A percentile compares a stretch with the other conserved stretches of the same genome.
phyloP scores from a whole-genome alignment of 2,329 filamentous ascomycete genomes.

The Huntiella abstrusa region DNA sequence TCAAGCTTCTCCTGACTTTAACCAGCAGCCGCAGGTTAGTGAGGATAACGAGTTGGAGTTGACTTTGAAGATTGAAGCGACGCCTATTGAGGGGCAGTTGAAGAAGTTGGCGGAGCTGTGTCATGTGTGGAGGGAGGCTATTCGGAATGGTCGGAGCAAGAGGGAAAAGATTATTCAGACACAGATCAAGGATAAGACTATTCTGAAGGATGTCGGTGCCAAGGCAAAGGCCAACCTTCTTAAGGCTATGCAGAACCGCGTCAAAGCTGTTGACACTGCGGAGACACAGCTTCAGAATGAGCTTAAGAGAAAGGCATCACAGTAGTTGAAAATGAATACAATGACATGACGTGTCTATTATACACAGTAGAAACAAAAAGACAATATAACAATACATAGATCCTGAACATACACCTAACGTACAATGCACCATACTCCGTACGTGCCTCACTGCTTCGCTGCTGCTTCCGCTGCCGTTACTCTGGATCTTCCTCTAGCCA shows the following conservation, averaged over 20 bases:
- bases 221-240: constrained; percentile 29
- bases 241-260: constrained; percentile 33
- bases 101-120: constrained; percentile 26
- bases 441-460: neutral
- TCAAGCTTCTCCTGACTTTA: constrained; percentile 32
- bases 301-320: constrained; percentile 15
- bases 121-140: constrained; percentile 31
- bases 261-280: constrained; percentile 28
- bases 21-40: constrained; percentile 40
- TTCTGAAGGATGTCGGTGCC: constrained; percentile 30
- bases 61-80: constrained; percentile 32
- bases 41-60: constrained; percentile 42
- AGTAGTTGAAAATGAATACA: neutral
- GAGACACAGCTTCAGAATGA: constrained; percentile 31
- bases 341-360: constrained; percentile 1
- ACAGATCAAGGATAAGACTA: constrained; percentile 26
- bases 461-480: neutral
- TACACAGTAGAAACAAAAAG: constrained; percentile 4
- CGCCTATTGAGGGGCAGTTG: constrained; percentile 28
- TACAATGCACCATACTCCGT: neutral
- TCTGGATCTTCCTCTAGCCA: constrained; percentile 5
- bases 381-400: constrained; percentile 4
- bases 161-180: constrained; percentile 30
- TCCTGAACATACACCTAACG: neutral
- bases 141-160: constrained; percentile 28